Evolutionary conservation across 805 yeast species (phyloP).

Genomic region (Yamadazyma nakazawae): DNA sequence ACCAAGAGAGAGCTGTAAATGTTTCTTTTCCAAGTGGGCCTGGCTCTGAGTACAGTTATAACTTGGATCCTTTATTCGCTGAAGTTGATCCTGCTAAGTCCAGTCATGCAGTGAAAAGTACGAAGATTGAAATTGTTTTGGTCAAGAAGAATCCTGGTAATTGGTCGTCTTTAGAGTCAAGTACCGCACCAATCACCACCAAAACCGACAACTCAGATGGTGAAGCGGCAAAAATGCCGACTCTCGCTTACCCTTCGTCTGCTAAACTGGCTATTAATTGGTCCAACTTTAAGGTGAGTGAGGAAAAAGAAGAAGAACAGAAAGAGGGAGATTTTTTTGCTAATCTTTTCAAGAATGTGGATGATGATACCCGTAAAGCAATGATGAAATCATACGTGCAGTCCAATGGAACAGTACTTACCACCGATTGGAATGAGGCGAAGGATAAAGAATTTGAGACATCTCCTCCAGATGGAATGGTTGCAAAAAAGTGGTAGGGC

Average conservation of each 20-base stretch:
- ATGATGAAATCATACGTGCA: constrained; percentile 97
- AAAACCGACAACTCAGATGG: background rate
- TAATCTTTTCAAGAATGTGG: constrained; percentile 70
- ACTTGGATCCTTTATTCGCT: constrained; percentile 50
- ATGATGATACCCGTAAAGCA: constrained; percentile 84
- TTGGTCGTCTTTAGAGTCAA: constrained; percentile 55
- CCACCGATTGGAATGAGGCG: constrained; percentile 93
- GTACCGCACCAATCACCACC: constrained; percentile 2
- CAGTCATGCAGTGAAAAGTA: constrained; percentile 52
- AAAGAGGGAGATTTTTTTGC: constrained; percentile 66
- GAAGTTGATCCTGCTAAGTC: constrained; percentile 48
- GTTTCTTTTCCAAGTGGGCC: constrained; percentile 48
- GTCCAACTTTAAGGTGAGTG: constrained; percentile 50
- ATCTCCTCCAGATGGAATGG: constrained; percentile 74
- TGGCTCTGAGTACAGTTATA: constrained; percentile 56
- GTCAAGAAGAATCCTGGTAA: constrained; percentile 41
- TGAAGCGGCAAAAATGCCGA: background rate
- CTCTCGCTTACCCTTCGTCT: constrained; percentile 54
- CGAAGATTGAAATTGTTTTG: constrained; percentile 73
- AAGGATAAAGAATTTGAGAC: constrained; percentile 59
- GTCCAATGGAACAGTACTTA: constrained; percentile 88
- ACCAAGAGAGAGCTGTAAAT: constrained; percentile 31
- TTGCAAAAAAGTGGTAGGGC: constrained; percentile 48
- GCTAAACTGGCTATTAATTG: constrained; percentile 65
- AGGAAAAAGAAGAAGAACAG: constrained; percentile 48